Conservation (phyloP, 352 stramenopile species). For the Pythium monospermum region DNA sequence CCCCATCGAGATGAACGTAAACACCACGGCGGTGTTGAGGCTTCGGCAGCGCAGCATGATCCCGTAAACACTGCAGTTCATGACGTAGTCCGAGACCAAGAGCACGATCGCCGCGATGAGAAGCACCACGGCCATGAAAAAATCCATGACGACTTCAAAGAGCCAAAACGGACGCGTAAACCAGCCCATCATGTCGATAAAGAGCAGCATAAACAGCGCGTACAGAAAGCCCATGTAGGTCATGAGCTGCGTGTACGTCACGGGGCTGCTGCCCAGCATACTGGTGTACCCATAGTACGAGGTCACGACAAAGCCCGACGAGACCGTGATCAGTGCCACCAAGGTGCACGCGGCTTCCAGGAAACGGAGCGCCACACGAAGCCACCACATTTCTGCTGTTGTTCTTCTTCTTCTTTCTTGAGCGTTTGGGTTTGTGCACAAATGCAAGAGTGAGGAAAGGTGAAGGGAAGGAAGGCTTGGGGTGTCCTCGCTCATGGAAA, state of each 20-base stretch:
- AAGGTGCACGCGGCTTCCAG: conserved; percentile 54
- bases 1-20: conserved; percentile 58
- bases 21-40: conserved; percentile 51
- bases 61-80: conserved; percentile 54
- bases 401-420: too few relatives aligned
- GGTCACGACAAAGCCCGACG: conserved; percentile 46
- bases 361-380: conserved; percentile 47
- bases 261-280: conserved; percentile 58
- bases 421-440: too few relatives aligned
- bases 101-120: conserved; percentile 63
- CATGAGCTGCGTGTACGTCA: conserved; percentile 50
- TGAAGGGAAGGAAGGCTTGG: too few relatives aligned
- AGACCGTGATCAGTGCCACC: conserved; percentile 55
- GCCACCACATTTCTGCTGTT: too few relatives aligned
- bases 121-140: conserved; percentile 46
- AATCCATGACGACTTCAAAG: conserved; percentile 48
- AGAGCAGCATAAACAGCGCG: conserved; percentile 45
- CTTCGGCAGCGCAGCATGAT: conserved; percentile 62
- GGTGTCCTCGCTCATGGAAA: neutral
- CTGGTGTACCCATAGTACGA: conserved; percentile 68
- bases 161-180: conserved; percentile 36
- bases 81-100: conserved; percentile 61
- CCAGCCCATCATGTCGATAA: conserved; percentile 36
- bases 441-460: conserved; percentile 2
- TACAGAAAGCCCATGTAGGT: conserved; percentile 68